These are phyloP conservation scores for Saccharomycopsis capsularis DNA, from an alignment of 805 yeast genomes.

Conservation along the genomic window DNA sequence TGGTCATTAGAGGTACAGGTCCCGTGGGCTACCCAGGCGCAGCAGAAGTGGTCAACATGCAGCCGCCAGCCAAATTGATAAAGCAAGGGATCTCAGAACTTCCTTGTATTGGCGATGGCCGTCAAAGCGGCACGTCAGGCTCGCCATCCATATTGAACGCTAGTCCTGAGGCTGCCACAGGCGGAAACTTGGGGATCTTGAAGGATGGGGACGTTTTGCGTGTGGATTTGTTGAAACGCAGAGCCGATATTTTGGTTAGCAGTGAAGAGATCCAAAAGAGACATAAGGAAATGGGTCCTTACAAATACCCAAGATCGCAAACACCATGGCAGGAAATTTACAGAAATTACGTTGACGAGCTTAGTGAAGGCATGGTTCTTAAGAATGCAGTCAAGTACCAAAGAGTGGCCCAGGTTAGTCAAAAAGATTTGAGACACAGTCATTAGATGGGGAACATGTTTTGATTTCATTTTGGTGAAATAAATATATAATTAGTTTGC, in stretches of 20 bases:
- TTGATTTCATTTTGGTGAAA: too few species aligned
- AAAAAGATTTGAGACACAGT: conserved; percentile 22
- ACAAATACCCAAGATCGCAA: conserved; percentile 22
- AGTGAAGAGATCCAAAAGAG: conserved; percentile 22
- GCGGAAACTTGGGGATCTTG: conserved; percentile 23
- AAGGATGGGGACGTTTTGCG: conserved; percentile 24
- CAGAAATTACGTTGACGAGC: conserved; percentile 25
- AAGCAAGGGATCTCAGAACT: conserved; percentile 23
- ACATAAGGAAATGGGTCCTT: conserved; percentile 18
- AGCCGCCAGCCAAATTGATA: conserved; percentile 24
- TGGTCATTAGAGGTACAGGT: conserved; percentile 26
- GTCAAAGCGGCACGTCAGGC: conserved; percentile 27
- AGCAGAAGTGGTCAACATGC: conserved; percentile 27
- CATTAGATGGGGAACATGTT: conserved; percentile 22
- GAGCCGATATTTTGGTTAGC: conserved; percentile 23
- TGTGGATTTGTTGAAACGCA: conserved; percentile 23
- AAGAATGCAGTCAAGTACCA: conserved; percentile 26
- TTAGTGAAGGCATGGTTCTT: conserved; percentile 26
- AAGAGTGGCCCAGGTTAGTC: conserved; percentile 21
- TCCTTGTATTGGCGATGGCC: conserved; percentile 27
- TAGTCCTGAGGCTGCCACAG: conserved; percentile 25
- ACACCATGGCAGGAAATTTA: conserved; percentile 29
- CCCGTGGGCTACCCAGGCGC: conserved; percentile 28
- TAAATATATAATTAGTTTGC: too few species aligned
- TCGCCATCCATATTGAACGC: conserved; percentile 27